Base-by-base conservation (phyloP, 495 filamentous ascomycete species). In the Beverwykella pulmonaria region DNA sequence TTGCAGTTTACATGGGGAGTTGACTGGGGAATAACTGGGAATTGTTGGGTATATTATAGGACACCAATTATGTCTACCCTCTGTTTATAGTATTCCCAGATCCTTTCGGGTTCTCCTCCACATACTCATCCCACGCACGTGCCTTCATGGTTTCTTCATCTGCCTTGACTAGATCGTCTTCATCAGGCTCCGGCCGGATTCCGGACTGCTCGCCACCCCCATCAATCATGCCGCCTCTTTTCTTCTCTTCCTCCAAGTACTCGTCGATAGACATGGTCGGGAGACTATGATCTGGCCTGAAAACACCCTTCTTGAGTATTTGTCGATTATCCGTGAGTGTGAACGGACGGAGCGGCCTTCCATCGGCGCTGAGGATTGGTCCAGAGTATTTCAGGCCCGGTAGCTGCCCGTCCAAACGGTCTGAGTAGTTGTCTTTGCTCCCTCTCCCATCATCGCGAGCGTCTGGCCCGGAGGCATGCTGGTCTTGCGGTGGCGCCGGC, bases 211-310 rank as follows among this genome's bases (percentile, higher is more conserved):
- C 87, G n/a, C 89, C 91, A 46, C 94, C 94, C 29, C 92, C 93
- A 74, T 97, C 88, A 57, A 97, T 88, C 23, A 98, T 90, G n/a
- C 91, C 91, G 9, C 95, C 95, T 73, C 90, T 81, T 65, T 84
- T 82, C 63, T 87, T 82, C 76, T 98, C 94, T 78, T 98, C 94
- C 50, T 93, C 93, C 17, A 98, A 79, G 73, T 98, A 98, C 76
- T 98, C 94, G 68, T 98, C 95, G 63, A 98, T 98, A 0, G 86
- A 90, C 94, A 98, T 98, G 0, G 95, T 98, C 9, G 94, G 94
- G 46, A 98, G 78, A 76, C 90, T 97, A 75, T 98, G 94, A 8
- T 93, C 90, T 1, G 92, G 86, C 57, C 89, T 84, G 76, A 98
- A 98, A 2, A 98, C 93, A 3, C 93, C 92, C 50, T 88, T 79